Conservation (phyloP, 345 rosid species). For the Citrus inodora region DNA sequence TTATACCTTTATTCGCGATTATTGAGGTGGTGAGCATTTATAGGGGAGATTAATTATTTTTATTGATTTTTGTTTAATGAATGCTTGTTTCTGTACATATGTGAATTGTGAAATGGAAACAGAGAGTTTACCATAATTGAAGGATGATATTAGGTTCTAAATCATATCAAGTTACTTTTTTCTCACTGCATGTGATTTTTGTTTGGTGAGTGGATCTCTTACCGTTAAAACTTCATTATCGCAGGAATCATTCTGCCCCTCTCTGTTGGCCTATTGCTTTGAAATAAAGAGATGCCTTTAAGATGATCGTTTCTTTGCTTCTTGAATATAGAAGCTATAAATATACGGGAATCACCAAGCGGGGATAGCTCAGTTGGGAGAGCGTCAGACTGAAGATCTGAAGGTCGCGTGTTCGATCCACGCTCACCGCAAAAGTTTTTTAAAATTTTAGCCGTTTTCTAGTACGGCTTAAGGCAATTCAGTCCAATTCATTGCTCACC, state of each 20-base stretch:
- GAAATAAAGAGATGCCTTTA: no score
- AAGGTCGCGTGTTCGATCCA: slow-evolving; percentile 98
- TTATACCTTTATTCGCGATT: not conserved
- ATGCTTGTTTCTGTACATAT: not conserved
- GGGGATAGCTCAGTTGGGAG: slow-evolving; percentile 98
- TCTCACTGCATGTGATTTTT: not conserved
- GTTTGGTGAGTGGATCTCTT: not conserved
- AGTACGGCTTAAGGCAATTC: no score
- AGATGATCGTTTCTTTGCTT: no score
- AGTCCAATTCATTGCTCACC: no score
- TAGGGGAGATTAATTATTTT: not conserved
- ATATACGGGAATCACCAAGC: not conserved
- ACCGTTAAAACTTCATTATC: not conserved
- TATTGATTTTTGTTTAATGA: not conserved
- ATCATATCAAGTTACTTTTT: not conserved
- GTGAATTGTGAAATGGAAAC: not conserved
- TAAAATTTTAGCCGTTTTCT: no score
- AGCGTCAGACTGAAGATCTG: slow-evolving; percentile 99
- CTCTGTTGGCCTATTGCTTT: not conserved
- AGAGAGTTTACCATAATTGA: not conserved
- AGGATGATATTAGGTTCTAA: not conserved
- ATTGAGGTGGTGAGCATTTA: not conserved
- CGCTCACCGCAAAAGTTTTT: slow-evolving; percentile 65
- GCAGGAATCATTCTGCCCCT: not conserved
- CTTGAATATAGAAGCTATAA: accelerated